Conservation (phyloP, 2,329 filamentous ascomycete species). For the Phoma sp. region DNA sequence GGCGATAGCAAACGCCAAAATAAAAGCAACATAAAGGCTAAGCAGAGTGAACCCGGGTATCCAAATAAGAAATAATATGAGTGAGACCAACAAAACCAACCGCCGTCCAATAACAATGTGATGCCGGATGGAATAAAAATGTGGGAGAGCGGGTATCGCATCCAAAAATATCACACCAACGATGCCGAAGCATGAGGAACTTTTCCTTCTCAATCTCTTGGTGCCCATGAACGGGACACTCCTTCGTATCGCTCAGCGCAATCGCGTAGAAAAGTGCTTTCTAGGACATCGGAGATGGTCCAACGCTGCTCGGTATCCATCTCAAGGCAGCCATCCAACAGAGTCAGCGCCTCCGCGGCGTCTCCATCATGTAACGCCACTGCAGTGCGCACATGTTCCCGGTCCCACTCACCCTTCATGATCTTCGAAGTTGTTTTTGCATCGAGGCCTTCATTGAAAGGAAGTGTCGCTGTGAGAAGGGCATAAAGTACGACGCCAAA, state of each 20-base stretch:
- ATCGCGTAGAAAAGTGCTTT: slow-evolving; percentile 59
- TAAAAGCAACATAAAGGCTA: slow-evolving; percentile 6
- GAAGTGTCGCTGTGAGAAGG: slow-evolving; percentile 65
- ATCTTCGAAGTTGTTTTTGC: slow-evolving; percentile 66
- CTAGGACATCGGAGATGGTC: slow-evolving; percentile 62
- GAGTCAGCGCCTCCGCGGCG: slow-evolving; percentile 57
- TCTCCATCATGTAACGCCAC: slow-evolving; percentile 45
- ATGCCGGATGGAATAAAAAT: slow-evolving; percentile 6
- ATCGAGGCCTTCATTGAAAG: slow-evolving; percentile 66
- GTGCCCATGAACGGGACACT: slow-evolving; percentile 38
- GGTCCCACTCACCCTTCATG: slow-evolving; percentile 64
- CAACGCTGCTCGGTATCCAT: slow-evolving; percentile 62
- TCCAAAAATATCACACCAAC: slow-evolving; percentile 22
- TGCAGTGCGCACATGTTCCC: slow-evolving; percentile 54
- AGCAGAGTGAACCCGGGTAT: slow-evolving; percentile 30
- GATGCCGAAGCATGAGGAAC: background rate
- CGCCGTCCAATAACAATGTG: background rate
- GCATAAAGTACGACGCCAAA: slow-evolving; percentile 69
- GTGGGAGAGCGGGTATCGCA: slow-evolving; percentile 30
- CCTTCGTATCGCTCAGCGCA: slow-evolving; percentile 39
- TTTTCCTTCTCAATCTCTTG: slow-evolving; percentile 23
- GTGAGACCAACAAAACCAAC: background rate
- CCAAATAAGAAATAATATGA: slow-evolving; percentile 13
- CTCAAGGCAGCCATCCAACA: slow-evolving; percentile 65
- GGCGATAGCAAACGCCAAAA: background rate